Evolutionary conservation across 306 rosid genomes (phyloP).

Genomic region (Parietaria judaica): DNA sequence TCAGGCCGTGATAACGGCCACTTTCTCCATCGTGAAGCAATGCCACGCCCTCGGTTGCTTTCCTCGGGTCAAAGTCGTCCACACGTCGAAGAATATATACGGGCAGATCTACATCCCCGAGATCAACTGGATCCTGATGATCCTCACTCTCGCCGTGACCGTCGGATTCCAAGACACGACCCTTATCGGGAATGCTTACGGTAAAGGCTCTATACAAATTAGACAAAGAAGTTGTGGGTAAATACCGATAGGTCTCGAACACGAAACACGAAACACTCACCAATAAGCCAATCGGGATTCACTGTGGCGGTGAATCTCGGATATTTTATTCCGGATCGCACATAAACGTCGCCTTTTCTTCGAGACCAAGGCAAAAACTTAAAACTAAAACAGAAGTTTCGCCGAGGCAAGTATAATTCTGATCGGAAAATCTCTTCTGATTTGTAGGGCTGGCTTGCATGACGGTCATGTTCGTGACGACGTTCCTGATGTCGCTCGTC

Average conservation of each 20-base stretch:
- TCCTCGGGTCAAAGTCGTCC: slow-evolving; percentile 85
- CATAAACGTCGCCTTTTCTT: too few relatives aligned
- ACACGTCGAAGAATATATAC: slow-evolving; percentile 68
- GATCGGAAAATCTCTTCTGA: slow-evolving; percentile 20
- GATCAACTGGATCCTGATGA: slow-evolving; percentile 86
- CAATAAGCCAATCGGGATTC: too few relatives aligned
- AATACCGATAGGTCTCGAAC: too few relatives aligned
- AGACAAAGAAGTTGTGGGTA: too few relatives aligned
- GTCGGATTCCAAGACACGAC: slow-evolving; percentile 77
- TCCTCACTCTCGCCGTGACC: slow-evolving; percentile 74
- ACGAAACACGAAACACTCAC: too few relatives aligned
- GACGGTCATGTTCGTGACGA: slow-evolving; percentile 67
- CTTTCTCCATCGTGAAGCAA: slow-evolving; percentile 81
- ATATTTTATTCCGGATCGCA: too few relatives aligned
- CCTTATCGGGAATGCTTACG: slow-evolving; percentile 79
- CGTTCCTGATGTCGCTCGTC: slow-evolving; percentile 75
- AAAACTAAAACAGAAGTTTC: too few relatives aligned
- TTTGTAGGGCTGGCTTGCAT: slow-evolving; percentile 75
- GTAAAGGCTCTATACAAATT: slow-evolving; percentile 22
- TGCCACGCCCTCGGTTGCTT: slow-evolving; percentile 93
- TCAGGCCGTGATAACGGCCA: slow-evolving; percentile 83
- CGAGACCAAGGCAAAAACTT: too few relatives aligned
- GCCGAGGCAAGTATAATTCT: not conserved
- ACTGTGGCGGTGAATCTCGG: too few relatives aligned
- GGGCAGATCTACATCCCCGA: slow-evolving; percentile 90